A percentile compares a stretch with the other conserved stretches of the same genome.
These are phyloP conservation scores for Jimgerdemannia lactiflua DNA, from an alignment of 192 early-diverging fungal genomes.

Conservation along the genomic window DNA sequence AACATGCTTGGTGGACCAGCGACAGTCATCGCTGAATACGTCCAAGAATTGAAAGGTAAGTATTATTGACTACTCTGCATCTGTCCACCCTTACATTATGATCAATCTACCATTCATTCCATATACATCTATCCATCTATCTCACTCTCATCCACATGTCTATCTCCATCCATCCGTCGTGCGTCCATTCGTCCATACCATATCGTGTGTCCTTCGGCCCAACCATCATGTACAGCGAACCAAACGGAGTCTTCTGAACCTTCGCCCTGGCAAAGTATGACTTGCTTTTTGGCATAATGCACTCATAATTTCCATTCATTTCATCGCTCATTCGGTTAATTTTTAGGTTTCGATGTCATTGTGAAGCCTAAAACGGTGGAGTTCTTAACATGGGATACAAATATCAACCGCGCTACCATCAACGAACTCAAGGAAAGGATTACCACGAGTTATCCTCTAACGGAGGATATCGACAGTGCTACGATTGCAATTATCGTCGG, in stretches of 20 bases:
- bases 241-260: neutral
- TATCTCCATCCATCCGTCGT: neutral
- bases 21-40: conserved; percentile 1
- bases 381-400: neutral
- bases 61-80: neutral
- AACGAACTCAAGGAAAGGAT: neutral
- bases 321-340: neutral
- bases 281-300: neutral
- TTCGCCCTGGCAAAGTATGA: neutral
- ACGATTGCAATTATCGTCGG: neutral
- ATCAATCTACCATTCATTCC: neutral
- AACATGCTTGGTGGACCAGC: neutral
- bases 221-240: neutral
- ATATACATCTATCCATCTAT: neutral
- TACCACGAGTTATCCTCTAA: neutral
- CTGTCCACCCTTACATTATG: neutral
- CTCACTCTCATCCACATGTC: neutral
- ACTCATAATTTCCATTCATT: neutral
- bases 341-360: neutral
- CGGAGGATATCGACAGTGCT: neutral
- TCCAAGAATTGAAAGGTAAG: conserved; percentile 8
- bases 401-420: neutral
- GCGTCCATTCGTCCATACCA: neutral
- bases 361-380: neutral
- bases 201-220: neutral